A percentile compares a stretch with the other conserved stretches of the same genome.
Evolutionary conservation across 2,329 filamentous ascomycete genomes (phyloP).

Genomic region (Neofusicoccum sp.): DNA sequence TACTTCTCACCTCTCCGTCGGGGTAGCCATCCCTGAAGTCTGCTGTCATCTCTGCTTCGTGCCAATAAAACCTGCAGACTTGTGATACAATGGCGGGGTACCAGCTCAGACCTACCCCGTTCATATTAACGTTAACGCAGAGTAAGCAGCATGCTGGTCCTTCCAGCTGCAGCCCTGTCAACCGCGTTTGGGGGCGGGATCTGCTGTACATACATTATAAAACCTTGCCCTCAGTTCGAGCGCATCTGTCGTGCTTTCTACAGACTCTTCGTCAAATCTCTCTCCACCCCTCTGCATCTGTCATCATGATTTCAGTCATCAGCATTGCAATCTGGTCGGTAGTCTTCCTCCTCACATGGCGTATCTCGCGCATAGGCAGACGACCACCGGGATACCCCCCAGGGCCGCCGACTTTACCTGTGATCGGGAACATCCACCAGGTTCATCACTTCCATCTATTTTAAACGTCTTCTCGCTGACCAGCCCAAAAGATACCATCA

Average conservation of each 20-base stretch:
- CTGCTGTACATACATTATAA: neutral
- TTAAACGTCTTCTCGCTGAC: neutral
- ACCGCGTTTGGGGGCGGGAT: neutral
- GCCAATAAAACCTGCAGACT: no score
- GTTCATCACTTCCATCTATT: conserved; percentile 2
- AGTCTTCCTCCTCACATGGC: conserved; percentile 9
- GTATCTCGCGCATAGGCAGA: conserved; percentile 21
- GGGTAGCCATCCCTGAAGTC: no score
- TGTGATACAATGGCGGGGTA: no score
- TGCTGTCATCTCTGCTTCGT: no score
- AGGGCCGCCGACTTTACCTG: conserved; percentile 54
- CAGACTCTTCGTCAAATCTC: neutral
- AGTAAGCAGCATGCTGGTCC: no score
- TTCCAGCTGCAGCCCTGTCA: neutral
- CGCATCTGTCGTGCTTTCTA: no score
- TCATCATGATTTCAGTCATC: neutral
- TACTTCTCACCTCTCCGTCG: neutral
- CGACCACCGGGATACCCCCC: conserved; percentile 47
- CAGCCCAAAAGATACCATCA: conserved; percentile 41
- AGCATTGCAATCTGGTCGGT: neutral
- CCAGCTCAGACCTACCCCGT: no score
- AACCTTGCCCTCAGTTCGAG: neutral
- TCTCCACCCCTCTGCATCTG: neutral
- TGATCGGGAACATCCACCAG: conserved; percentile 57
- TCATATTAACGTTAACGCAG: no score